Evolutionary conservation across 441 rosid species (phyloP).

Genomic region (Brassica balearica): DNA sequence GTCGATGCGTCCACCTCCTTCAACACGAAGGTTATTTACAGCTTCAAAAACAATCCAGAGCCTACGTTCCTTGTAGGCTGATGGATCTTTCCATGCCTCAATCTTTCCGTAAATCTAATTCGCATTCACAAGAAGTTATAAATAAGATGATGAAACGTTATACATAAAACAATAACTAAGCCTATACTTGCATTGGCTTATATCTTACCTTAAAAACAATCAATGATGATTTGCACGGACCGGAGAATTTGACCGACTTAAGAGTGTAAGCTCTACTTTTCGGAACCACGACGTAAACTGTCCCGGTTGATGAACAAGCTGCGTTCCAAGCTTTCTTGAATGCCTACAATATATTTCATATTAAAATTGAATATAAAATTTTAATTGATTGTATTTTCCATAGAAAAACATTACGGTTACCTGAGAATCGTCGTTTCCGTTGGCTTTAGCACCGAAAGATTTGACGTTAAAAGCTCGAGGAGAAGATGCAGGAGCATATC

Average conservation of each 20-base stretch:
- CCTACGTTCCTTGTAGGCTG: constrained; percentile 55
- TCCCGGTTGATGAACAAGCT: constrained; percentile 72
- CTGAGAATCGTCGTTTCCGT: constrained; percentile 75
- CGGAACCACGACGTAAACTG: constrained; percentile 62
- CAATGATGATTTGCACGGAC: constrained; percentile 74
- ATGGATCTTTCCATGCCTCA: constrained; percentile 53
- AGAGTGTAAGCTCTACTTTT: constrained; percentile 56
- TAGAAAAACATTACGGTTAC: constrained; percentile 44
- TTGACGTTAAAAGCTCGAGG: constrained; percentile 61
- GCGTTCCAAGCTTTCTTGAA: constrained; percentile 77
- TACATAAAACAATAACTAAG: not conserved
- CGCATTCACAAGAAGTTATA: not conserved
- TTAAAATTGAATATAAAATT: constrained; percentile 8
- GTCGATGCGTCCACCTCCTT: constrained; percentile 82
- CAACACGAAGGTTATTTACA: constrained; percentile 58
- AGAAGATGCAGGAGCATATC: constrained; percentile 38
- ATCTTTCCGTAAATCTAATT: constrained; percentile 73
- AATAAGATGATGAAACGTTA: not conserved
- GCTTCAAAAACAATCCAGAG: constrained; percentile 68
- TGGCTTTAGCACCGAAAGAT: constrained; percentile 73
- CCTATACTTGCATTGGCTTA: not conserved
- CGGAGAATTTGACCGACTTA: constrained; percentile 72
- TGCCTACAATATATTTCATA: constrained; percentile 55
- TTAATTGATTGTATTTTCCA: not conserved
- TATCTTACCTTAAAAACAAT: constrained; percentile 38